Base-by-base conservation (phyloP, 495 filamentous ascomycete genomes). In the Neurospora terricola region DNA sequence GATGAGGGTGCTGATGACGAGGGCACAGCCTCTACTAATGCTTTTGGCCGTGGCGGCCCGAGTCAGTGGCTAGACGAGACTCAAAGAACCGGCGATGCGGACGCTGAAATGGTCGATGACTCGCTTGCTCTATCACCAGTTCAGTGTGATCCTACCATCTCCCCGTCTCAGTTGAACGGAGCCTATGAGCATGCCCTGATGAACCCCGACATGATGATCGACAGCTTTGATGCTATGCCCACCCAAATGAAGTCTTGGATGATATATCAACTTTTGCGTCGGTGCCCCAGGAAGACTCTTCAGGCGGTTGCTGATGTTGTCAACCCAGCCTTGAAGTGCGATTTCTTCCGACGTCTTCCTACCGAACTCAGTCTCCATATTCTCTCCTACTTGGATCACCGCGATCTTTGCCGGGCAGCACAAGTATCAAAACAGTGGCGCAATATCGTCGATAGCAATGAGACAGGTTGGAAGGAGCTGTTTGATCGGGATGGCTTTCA, bases 351-450 rank as follows among this genome's bases (percentile, higher is more conserved):
- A 45, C 86, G 93, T 73, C 88, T 99, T 21, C 96, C 96, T 23
- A 81, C 91, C 4, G 96, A 99, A 79, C 88, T 99, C 27, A 93
- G 92, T 73, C 85, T 96, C 18, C 92, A 97, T 74, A 89, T 98
- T 74, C 86, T 97, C 38, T 91, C 92, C 69, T 96, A 94, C 77
- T 88, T 99, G 21, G 92, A 97, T 77, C 86, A 91, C 37, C 89
- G 92, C 77, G 94, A 94, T 75, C 90, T 98, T 80, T 98, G 95
- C 79, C 90, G 90, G 72, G 94, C 94, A 11, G 93, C 96, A 3
- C 96, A 96, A 75, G 96, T 98, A 7, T 98, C 95, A 2, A 97
- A 93, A 82, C 90, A 91, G 77, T 99, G 96, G 96, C 90, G 96
- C 73, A 88, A 90, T 69, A 90, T 97, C 18, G 87, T 97, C 71